Conservation (phyloP, 2,329 filamentous ascomycete species). For the Curvularia sp. region DNA sequence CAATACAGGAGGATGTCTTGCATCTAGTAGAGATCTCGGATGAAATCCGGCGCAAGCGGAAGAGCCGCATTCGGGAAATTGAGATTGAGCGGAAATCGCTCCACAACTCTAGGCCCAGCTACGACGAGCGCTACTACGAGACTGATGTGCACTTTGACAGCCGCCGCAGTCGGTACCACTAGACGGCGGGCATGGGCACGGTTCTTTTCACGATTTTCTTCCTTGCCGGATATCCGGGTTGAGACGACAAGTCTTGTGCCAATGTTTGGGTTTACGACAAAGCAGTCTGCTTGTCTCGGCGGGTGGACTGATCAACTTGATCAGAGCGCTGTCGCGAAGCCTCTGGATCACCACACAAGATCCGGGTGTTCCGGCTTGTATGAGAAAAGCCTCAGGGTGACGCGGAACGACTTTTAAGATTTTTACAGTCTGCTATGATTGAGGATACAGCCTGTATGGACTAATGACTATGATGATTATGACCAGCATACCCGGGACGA, state of each 20-base stretch:
- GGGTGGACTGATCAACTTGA: constrained; percentile 20
- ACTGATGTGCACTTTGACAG: constrained; percentile 71
- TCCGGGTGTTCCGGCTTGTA: constrained; percentile 11
- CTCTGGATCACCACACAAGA: constrained; percentile 8
- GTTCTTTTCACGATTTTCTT: constrained; percentile 12
- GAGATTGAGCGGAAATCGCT: constrained; percentile 66
- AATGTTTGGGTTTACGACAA: constrained; percentile 18
- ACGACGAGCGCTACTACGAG: constrained; percentile 71
- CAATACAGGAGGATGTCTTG: constrained; percentile 78
- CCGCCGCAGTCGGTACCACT: constrained; percentile 48
- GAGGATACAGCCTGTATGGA: constrained; percentile 30
- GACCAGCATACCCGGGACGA: constrained; percentile 45
- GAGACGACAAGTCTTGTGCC: constrained; percentile 17
- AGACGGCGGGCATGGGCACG: constrained; percentile 16
- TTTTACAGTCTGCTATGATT: constrained; percentile 29
- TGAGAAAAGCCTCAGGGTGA: constrained; percentile 40
- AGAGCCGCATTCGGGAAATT: constrained; percentile 65
- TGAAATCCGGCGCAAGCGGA: constrained; percentile 73
- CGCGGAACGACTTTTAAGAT: constrained; percentile 40
- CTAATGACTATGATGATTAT: constrained; percentile 48
- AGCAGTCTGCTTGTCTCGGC: constrained; percentile 24
- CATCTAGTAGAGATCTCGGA: constrained; percentile 83
- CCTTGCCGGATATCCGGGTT: constrained; percentile 12
- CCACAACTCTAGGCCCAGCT: constrained; percentile 57
- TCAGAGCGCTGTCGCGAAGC: constrained; percentile 15